A percentile compares a stretch with the other conserved stretches of the same genome.
Evolutionary conservation across 2,329 filamentous ascomycete species (phyloP).

Genomic region (Parastagonospora nodorum): DNA sequence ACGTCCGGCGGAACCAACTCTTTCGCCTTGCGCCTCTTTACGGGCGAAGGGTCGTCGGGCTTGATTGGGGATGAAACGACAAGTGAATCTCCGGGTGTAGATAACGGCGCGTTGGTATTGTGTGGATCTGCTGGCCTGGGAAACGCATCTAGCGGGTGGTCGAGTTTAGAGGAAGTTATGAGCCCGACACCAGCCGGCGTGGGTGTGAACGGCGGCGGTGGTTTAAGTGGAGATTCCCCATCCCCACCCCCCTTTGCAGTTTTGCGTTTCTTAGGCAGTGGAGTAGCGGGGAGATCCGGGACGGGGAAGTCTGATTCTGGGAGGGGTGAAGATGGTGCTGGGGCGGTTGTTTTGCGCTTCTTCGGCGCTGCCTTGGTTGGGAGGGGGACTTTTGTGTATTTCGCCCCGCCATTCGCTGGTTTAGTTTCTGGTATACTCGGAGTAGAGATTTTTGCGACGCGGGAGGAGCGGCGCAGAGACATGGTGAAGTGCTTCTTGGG

Average conservation of each 20-base stretch:
- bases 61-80: conserved; percentile 55
- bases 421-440: conserved; percentile 24
- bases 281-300: conserved; percentile 32
- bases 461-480: conserved; percentile 59
- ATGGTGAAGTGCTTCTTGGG: conserved; percentile 40
- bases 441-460: conserved; percentile 46
- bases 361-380: conserved; percentile 17
- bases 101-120: conserved; percentile 69
- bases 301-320: conserved; percentile 14
- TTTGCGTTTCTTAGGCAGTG: conserved; percentile 37
- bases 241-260: conserved; percentile 4
- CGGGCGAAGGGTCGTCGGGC: conserved; percentile 37
- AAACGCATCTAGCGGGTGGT: conserved; percentile 32
- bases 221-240: conserved; percentile 19
- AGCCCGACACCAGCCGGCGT: conserved; percentile 56
- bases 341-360: conserved; percentile 30
- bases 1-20: conserved; percentile 45
- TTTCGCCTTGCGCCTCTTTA: conserved; percentile 50
- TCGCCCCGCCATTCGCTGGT: conserved; percentile 7
- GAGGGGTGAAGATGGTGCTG: conserved; percentile 6
- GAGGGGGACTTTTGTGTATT: conserved; percentile 16
- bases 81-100: conserved; percentile 73
- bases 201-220: conserved; percentile 44
- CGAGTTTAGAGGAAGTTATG: conserved; percentile 39
- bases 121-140: conserved; percentile 66